A percentile compares a stretch with the other conserved stretches of the same genome.
Evolutionary conservation across 1,284 basidiomycete genomes (phyloP).

Genomic region (Apiotrichum sp.): DNA sequence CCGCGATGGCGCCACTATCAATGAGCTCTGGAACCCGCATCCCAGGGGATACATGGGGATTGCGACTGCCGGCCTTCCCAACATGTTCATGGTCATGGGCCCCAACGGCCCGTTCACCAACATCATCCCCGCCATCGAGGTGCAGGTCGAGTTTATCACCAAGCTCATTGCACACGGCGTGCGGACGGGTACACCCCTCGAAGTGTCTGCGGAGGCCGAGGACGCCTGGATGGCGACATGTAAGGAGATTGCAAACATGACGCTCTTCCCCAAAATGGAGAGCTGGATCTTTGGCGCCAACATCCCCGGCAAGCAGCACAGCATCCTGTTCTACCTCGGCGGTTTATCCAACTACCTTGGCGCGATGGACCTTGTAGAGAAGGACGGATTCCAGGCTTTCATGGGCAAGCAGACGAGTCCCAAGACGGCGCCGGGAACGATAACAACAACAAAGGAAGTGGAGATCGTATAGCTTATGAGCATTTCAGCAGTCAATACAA

Average conservation of each 20-base stretch:
- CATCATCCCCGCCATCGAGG: slow-evolving; percentile 10
- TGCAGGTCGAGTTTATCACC: slow-evolving; percentile 11
- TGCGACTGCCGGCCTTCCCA: slow-evolving; percentile 8
- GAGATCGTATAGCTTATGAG: background rate
- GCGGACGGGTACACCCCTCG: background rate
- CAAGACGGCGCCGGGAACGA: background rate
- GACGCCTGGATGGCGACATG: slow-evolving; percentile 7
- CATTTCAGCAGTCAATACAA: too few relatives aligned
- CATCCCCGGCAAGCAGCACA: slow-evolving; percentile 12
- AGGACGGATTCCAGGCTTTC: slow-evolving; percentile 3
- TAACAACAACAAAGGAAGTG: background rate
- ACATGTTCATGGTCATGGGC: slow-evolving; percentile 13
- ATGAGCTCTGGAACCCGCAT: slow-evolving; percentile 7
- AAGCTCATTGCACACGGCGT: slow-evolving; percentile 1
- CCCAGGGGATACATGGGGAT: slow-evolving; percentile 9
- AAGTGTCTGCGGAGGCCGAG: background rate
- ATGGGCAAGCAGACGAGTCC: background rate
- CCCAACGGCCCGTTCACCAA: slow-evolving; percentile 14
- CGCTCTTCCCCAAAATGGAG: slow-evolving; percentile 9
- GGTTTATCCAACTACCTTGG: slow-evolving; percentile 5
- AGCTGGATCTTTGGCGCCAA: slow-evolving; percentile 16
- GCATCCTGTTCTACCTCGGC: slow-evolving; percentile 14
- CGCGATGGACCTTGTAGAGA: background rate
- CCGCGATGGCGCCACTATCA: slow-evolving; percentile 1
- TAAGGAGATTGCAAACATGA: slow-evolving; percentile 1